Conservation (phyloP, 768 basidiomycete genomes). For the Tulasnella sp. region DNA sequence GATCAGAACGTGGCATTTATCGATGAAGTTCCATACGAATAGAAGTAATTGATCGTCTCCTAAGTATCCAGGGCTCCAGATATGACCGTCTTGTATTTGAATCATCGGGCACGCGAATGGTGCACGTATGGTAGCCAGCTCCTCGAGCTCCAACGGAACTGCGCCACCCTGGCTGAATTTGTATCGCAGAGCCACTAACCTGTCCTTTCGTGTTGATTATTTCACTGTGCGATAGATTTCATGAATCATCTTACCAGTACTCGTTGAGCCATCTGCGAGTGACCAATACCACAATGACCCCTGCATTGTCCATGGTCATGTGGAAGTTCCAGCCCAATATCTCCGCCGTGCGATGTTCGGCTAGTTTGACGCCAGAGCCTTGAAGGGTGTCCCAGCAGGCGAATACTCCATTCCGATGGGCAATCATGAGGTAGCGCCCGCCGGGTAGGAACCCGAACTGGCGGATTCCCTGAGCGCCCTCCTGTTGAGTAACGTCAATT, state of each 20-base stretch:
- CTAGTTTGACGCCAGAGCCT: neutral
- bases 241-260: too few species aligned
- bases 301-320: conserved; percentile 6
- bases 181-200: too few species aligned
- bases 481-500: neutral
- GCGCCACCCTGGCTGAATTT: neutral
- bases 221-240: too few species aligned
- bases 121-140: neutral
- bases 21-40: neutral
- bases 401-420: neutral
- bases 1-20: neutral
- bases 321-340: conserved; percentile 13
- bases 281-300: conserved; percentile 2
- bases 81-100: conserved; percentile 4
- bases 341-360: neutral
- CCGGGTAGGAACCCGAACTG: conserved; percentile 13
- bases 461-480: neutral
- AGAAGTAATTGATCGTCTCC: neutral
- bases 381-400: conserved; percentile 8
- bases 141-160: neutral
- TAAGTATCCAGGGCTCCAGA: neutral
- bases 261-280: too few species aligned
- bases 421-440: conserved; percentile 8
- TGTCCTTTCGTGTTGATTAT: too few species aligned
- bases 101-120: conserved; percentile 3